Conservation (phyloP, 768 basidiomycete species). For the Serendipita sp. region DNA sequence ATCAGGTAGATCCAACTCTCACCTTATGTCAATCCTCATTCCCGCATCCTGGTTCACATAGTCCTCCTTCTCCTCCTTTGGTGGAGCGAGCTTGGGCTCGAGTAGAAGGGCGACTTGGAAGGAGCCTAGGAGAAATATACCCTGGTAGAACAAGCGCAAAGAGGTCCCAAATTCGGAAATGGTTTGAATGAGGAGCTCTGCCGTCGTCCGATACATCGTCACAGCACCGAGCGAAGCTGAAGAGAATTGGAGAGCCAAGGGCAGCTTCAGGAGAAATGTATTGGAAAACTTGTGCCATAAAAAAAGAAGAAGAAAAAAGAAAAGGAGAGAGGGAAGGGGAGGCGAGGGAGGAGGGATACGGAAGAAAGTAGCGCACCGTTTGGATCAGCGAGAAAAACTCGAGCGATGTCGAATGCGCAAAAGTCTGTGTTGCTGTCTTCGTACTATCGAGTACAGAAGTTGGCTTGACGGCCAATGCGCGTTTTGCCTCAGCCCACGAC, state of each 20-base stretch:
- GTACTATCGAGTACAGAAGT: conserved; percentile 1
- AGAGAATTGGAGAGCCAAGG: conserved; percentile 57
- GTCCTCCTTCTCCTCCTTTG: conserved; percentile 31
- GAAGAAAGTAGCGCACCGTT: conserved; percentile 21
- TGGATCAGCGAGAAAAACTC: conserved; percentile 10
- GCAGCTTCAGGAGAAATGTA: conserved; percentile 33
- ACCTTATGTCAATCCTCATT: conserved; percentile 58
- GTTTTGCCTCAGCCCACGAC: conserved; percentile 47
- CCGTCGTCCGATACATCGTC: conserved; percentile 62
- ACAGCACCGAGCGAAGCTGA: conserved; percentile 66
- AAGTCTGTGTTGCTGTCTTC: conserved; percentile 25
- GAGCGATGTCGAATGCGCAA: conserved; percentile 25
- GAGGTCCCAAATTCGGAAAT: conserved; percentile 47
- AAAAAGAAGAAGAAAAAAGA: conserved; percentile 9
- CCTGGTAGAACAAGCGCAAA: conserved; percentile 62
- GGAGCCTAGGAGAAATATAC: conserved; percentile 73
- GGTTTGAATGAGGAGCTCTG: conserved; percentile 55
- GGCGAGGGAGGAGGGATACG: conserved; percentile 42
- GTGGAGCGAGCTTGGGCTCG: conserved; percentile 50
- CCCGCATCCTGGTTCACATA: conserved; percentile 35
- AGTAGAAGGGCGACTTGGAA: conserved; percentile 64
- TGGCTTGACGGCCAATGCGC: not conserved
- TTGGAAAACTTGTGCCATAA: not conserved
- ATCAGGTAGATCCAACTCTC: conserved; percentile 4
- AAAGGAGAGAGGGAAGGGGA: conserved; percentile 29